Evolutionary conservation across 2,329 filamentous ascomycete genomes (phyloP).

Genomic region (Ophiostoma perfectum): DNA sequence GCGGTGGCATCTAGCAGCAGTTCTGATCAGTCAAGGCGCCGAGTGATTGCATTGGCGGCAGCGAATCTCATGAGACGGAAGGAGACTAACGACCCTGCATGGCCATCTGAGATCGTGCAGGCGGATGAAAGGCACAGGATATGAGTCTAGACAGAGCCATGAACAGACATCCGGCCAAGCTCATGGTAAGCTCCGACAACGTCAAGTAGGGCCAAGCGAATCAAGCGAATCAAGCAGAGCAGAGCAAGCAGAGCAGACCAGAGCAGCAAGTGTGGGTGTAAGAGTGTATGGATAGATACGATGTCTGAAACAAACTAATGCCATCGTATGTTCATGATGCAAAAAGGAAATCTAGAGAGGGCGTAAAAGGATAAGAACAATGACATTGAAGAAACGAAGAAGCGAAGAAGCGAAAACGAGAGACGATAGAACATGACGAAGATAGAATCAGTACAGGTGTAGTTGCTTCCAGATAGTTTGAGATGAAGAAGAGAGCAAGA

Average conservation of each 20-base stretch:
- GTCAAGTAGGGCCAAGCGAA: too few species aligned
- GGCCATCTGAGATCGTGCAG: too few species aligned
- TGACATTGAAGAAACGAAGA: neutral
- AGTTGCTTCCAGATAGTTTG: neutral
- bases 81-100: too few species aligned
- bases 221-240: neutral
- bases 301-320: slow-evolving; percentile 29
- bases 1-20: too few species aligned
- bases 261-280: neutral
- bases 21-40: too few species aligned
- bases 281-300: slow-evolving; percentile 20
- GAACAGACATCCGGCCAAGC: too few species aligned
- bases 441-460: neutral
- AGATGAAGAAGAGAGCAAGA: neutral
- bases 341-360: slow-evolving; percentile 3
- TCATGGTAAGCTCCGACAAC: too few species aligned
- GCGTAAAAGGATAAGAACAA: neutral
- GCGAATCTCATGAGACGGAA: too few species aligned
- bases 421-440: neutral
- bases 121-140: too few species aligned
- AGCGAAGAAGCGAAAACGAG: neutral
- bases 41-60: too few species aligned
- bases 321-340: neutral
- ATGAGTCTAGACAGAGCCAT: too few species aligned
- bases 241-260: neutral